Base-by-base conservation (phyloP, 352 stramenopile genomes). In the Nothophytophthora sp. region DNA sequence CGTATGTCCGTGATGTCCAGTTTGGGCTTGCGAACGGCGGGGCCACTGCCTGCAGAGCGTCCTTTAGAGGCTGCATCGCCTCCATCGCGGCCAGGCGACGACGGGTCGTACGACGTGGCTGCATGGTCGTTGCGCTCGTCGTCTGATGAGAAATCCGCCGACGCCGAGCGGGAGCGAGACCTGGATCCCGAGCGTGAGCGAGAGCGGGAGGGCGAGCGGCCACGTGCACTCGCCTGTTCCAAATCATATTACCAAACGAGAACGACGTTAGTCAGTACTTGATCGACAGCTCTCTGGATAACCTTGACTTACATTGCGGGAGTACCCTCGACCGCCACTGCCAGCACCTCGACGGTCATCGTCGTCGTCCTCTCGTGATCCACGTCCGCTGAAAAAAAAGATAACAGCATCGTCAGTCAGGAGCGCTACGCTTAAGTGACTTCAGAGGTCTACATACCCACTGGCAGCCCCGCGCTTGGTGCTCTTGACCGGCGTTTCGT, bases 1-100 rank as follows among this genome's bases (percentile, higher is more conserved):
- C 77, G 81, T 78, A 93, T 93, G 55, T 93, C 81, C 18, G 74
- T 70, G 44, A 93, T 90, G 44, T 93, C 81, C 18, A 93, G 72
- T 63, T 90, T 91, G 8, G 78, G 75, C 60, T 91, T 91, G 36
- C 86, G 87, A 5, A 64, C 58, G 6, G 46, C 59, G 4, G 55
- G 49, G 0, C 65, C 55, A 5, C n/a, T n/a, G n/a, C n/a, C n/a
- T n/a, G 63, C 56, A 16, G 64, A 22, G 33, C 72, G 75, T 1
- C 52, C 52, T 34, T 70, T 81, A 5, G 37, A 19, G 27, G 6
- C 11, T 11, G 27, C 11, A 11, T 30, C 27, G 27, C 57, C 52
- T 8, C 29, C 36, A 25, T 60, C 49, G 37, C 55, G 45, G 19
- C 25, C 48, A 39, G 19, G 55, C 10, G 52, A 50, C 18, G 48